phyloP scores from a whole-genome alignment of 2,329 filamentous ascomycete genomes.

The Esteya vermicola region DNA sequence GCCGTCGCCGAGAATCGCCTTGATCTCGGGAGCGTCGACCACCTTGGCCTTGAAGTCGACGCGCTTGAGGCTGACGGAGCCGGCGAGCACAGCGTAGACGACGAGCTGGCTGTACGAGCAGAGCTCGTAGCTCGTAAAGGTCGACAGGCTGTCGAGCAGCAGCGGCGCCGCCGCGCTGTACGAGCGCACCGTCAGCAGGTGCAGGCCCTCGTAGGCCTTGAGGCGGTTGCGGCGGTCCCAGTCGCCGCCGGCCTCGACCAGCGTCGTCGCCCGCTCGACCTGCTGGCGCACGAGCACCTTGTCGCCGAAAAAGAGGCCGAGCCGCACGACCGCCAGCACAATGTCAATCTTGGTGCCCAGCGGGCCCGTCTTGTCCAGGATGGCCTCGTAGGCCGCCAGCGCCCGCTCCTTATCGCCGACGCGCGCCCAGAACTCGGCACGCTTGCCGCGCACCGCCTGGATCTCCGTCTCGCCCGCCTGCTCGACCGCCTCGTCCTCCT shows the following conservation, averaged over 20 bases:
- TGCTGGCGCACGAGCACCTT: conserved; percentile 86
- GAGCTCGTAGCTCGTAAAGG: conserved; percentile 96
- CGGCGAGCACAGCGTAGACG: conserved; percentile 88
- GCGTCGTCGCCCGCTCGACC: conserved; percentile 72
- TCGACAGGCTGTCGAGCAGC: conserved; percentile 91
- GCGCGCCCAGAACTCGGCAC: conserved; percentile 89
- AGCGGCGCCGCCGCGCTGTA: conserved; percentile 83
- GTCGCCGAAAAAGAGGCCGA: conserved; percentile 93
- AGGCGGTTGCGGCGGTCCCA: conserved; percentile 97
- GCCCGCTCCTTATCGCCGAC: conserved; percentile 98
- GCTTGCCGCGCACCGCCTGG: conserved; percentile 80
- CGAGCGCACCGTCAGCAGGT: conserved; percentile 82
- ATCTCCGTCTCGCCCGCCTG: conserved; percentile 95
- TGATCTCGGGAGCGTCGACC: conserved; percentile 95
- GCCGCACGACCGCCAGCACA: conserved; percentile 87
- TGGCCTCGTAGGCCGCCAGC: conserved; percentile 77
- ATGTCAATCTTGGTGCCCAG: conserved; percentile 95
- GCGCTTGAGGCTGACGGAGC: conserved; percentile 85
- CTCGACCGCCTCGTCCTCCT: conserved; percentile 88
- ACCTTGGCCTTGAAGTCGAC: conserved; percentile 99
- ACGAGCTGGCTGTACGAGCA: conserved; percentile 94
- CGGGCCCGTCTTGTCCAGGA: conserved; percentile 95
- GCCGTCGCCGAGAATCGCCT: conserved; percentile 81
- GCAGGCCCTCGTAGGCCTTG: conserved; percentile 94
- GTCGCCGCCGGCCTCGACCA: conserved; percentile 91